Percentiles rank a stretch among this genome's conserved stretches.
Conservation (phyloP, 1,284 basidiomycete genomes). For the Leccinum fuscescens region DNA sequence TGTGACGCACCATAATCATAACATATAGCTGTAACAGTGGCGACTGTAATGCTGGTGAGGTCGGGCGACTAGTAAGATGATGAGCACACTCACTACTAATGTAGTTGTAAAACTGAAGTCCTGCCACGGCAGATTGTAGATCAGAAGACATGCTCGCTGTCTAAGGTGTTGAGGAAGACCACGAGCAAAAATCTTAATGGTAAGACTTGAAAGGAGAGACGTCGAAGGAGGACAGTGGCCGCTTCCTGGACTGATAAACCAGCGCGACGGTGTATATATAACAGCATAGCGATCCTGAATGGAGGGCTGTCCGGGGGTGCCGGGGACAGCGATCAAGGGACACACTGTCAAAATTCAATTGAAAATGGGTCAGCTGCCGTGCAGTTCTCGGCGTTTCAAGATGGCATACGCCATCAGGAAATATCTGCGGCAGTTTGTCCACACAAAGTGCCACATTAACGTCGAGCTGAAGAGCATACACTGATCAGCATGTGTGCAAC, state of each 20-base stretch:
- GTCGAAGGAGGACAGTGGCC: not conserved
- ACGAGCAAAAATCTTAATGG: not conserved
- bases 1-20: conserved; percentile 25
- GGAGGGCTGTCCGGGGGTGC: not conserved
- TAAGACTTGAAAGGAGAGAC: not conserved
- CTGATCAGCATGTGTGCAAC: not conserved
- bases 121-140: conserved; percentile 6
- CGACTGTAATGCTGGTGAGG: conserved; percentile 14
- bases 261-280: not conserved
- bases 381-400: not conserved
- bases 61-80: not conserved
- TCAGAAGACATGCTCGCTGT: conserved; percentile 9
- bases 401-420: not conserved
- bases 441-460: not conserved
- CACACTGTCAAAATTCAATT: not conserved
- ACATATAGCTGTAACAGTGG: conserved; percentile 4
- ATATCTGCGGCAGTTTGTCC: not conserved
- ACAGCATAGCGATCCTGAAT: not conserved
- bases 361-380: not conserved
- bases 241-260: not conserved
- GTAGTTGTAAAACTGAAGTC: conserved; percentile 16
- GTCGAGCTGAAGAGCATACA: not conserved
- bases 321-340: not conserved
- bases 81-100: conserved; percentile 11
- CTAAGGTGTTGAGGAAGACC: not conserved